A percentile compares a stretch with the other conserved stretches of the same genome.
phyloP scores from a whole-genome alignment of 208 protist species.

The Wallacemonas sp. region DNA sequence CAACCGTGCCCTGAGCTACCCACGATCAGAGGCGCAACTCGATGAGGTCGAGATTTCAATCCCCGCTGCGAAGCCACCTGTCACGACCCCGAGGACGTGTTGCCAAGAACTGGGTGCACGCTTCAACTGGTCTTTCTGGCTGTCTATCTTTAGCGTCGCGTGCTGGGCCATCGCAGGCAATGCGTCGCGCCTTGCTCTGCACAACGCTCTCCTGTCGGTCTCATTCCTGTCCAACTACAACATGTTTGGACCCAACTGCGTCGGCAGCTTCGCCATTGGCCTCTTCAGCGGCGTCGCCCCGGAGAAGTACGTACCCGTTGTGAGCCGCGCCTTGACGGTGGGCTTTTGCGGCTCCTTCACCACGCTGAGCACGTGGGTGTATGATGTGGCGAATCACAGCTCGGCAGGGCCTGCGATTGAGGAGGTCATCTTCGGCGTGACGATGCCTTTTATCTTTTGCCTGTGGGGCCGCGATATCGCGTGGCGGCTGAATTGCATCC shows the following conservation, averaged over 20 bases:
- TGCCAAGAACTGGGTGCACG: not conserved
- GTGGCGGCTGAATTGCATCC: slow-evolving; percentile 13
- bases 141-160: slow-evolving; percentile 41
- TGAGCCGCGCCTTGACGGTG: slow-evolving; percentile 34
- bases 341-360: slow-evolving; percentile 66
- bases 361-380: slow-evolving; percentile 63
- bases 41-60: not conserved
- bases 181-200: slow-evolving; percentile 36
- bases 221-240: slow-evolving; percentile 40
- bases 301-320: slow-evolving; percentile 27
- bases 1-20: not conserved
- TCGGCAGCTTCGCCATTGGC: slow-evolving; percentile 53
- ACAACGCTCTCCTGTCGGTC: slow-evolving; percentile 16
- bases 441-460: slow-evolving; percentile 57
- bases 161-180: slow-evolving; percentile 52
- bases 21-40: not conserved
- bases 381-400: slow-evolving; percentile 30
- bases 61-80: not conserved
- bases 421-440: slow-evolving; percentile 51
- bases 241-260: slow-evolving; percentile 42
- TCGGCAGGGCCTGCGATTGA: slow-evolving; percentile 28
- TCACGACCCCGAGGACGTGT: not conserved
- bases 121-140: slow-evolving; percentile 5
- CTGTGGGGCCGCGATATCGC: slow-evolving; percentile 40
- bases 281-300: slow-evolving; percentile 23